Evolutionary conservation across 2,329 filamentous ascomycete genomes (phyloP).

Genomic region (Alternaria angustiovoidea): DNA sequence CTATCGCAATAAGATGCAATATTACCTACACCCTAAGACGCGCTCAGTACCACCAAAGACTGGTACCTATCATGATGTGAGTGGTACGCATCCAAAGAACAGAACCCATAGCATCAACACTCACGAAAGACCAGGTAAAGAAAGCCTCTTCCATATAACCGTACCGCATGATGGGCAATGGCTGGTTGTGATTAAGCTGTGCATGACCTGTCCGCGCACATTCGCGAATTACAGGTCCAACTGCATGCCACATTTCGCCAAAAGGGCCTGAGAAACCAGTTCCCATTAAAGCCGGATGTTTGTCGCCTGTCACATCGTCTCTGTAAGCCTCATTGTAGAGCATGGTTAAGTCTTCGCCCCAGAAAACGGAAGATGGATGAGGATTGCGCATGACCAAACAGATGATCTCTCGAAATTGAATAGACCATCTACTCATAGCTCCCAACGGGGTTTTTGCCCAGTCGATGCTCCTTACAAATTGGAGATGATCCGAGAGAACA

Average conservation of each 20-base stretch:
- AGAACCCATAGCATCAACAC: background rate
- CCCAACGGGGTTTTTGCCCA: conserved; percentile 61
- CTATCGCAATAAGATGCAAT: background rate
- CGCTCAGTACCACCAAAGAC: conserved; percentile 50
- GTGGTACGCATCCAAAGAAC: background rate
- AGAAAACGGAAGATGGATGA: conserved; percentile 51
- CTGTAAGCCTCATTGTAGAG: conserved; percentile 53
- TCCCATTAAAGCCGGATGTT: conserved; percentile 44
- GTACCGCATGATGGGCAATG: conserved; percentile 39
- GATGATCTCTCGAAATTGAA: conserved; percentile 55
- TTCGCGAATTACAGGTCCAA: conserved; percentile 43
- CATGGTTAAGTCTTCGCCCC: conserved; percentile 35
- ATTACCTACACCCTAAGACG: conserved; percentile 37
- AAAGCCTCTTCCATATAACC: conserved; percentile 47
- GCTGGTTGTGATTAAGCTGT: conserved; percentile 40
- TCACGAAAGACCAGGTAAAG: conserved; percentile 54
- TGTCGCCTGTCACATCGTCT: conserved; percentile 41
- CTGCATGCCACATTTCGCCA: conserved; percentile 50
- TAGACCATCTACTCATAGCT: conserved; percentile 58
- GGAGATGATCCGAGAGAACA: conserved; percentile 40
- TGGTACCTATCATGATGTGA: conserved; percentile 34
- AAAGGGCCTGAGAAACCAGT: conserved; percentile 47
- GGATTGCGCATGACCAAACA: conserved; percentile 45
- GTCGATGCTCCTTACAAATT: conserved; percentile 54
- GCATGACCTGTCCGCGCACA: conserved; percentile 41